Evolutionary conservation across 768 basidiomycete species (phyloP).

Genomic region (Lactifluus pinguis): DNA sequence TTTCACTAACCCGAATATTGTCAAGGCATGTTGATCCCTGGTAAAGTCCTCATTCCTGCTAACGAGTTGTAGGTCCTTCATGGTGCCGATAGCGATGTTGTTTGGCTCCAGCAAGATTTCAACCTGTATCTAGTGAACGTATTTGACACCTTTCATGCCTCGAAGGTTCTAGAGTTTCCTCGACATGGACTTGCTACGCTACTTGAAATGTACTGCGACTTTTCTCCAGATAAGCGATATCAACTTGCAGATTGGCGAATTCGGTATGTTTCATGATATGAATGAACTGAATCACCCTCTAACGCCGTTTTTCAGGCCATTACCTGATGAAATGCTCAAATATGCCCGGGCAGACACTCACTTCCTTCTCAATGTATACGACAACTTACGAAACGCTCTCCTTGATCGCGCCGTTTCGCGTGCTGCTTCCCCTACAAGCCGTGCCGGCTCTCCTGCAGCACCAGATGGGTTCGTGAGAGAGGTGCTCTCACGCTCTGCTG

Average conservation of each 20-base stretch:
- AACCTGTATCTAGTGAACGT: constrained; percentile 88
- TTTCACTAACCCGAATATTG: constrained; percentile 73
- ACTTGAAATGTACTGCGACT: constrained; percentile 83
- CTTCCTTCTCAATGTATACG: constrained; percentile 88
- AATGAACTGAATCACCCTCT: background rate
- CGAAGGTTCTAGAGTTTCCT: constrained; percentile 77
- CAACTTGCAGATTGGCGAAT: constrained; percentile 98
- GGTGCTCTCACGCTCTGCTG: constrained; percentile 63
- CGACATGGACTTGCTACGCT: constrained; percentile 78
- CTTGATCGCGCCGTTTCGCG: constrained; percentile 51
- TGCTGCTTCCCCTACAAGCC: constrained; percentile 24
- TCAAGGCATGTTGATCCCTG: constrained; percentile 52
- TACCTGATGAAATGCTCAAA: constrained; percentile 79
- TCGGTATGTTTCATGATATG: constrained; percentile 36
- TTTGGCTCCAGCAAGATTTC: constrained; percentile 96
- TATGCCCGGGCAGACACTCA: constrained; percentile 98
- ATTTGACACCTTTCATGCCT: constrained; percentile 97
- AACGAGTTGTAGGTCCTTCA: constrained; percentile 64
- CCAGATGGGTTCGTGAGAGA: constrained; percentile 41
- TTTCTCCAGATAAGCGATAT: constrained; percentile 88
- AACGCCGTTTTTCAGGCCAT: constrained; percentile 39
- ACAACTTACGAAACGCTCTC: constrained; percentile 80
- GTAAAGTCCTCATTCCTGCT: background rate
- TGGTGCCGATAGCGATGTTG: constrained; percentile 87
- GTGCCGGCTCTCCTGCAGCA: constrained; percentile 15